Percentiles rank a stretch among this genome's conserved stretches.
Evolutionary conservation across 306 rosid species (phyloP).

Genomic region (Medicago lupulina): DNA sequence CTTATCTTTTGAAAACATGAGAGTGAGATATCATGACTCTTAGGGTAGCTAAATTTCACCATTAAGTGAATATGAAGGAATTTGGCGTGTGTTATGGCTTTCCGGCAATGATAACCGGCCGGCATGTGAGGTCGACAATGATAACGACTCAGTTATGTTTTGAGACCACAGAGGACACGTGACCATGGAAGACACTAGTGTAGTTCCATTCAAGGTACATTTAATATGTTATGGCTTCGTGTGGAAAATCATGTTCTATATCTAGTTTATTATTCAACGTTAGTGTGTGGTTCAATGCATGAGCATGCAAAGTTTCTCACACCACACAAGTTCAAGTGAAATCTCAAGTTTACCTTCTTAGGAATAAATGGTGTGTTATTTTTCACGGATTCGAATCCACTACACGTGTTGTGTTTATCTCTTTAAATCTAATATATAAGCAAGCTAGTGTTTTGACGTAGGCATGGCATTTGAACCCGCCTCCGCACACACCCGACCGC

Average conservation of each 20-base stretch:
- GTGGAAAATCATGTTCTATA: conserved; percentile 40
- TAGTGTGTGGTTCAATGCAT: not conserved
- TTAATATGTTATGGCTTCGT: conserved; percentile 42
- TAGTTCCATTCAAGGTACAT: conserved; percentile 25
- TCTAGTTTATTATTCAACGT: conserved; percentile 21
- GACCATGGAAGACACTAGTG: conserved; percentile 35
- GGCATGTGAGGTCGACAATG: conserved; percentile 51
- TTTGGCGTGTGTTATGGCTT: conserved; percentile 31
- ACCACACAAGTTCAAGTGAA: conserved; percentile 1
- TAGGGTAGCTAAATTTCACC: conserved; percentile 20
- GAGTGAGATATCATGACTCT: conserved; percentile 10
- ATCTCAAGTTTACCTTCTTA: too few species aligned
- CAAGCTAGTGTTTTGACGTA: too few species aligned
- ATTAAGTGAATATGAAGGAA: conserved; percentile 20
- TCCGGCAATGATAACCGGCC: conserved; percentile 51
- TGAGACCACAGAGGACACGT: conserved; percentile 54
- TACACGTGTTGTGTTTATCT: too few species aligned
- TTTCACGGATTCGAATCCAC: too few species aligned
- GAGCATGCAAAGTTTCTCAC: not conserved
- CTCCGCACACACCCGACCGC: too few species aligned
- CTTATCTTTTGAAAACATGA: conserved; percentile 19
- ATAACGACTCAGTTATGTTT: conserved; percentile 38
- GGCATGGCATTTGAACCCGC: too few species aligned
- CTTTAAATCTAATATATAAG: too few species aligned
- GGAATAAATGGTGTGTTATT: too few species aligned